Evolutionary conservation across 2,329 filamentous ascomycete genomes (phyloP).

Genomic region (Blastomyces silverae): DNA sequence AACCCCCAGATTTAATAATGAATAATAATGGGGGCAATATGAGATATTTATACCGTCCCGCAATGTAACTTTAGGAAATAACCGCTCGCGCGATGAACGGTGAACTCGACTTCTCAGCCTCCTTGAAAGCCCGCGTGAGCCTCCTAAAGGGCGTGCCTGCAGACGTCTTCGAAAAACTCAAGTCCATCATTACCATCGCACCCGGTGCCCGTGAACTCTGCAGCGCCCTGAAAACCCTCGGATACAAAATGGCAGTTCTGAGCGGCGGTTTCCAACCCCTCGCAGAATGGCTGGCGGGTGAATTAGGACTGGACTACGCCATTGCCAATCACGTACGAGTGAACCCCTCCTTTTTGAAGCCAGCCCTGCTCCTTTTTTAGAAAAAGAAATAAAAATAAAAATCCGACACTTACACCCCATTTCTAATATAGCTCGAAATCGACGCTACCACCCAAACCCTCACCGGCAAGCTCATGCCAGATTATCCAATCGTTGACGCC

Average conservation of each 20-base stretch:
- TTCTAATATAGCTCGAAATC: slow-evolving; percentile 41
- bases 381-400: too few species aligned
- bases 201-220: slow-evolving; percentile 71
- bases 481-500: slow-evolving; percentile 54
- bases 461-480: slow-evolving; percentile 51
- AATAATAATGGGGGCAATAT: neutral
- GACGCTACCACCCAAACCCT: slow-evolving; percentile 43
- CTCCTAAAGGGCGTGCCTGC: slow-evolving; percentile 74
- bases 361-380: neutral
- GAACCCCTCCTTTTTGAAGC: neutral
- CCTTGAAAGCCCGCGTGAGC: slow-evolving; percentile 70
- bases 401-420: slow-evolving; percentile 14
- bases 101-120: slow-evolving; percentile 83
- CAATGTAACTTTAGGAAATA: slow-evolving; percentile 51
- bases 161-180: slow-evolving; percentile 70
- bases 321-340: slow-evolving; percentile 69
- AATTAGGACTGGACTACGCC: slow-evolving; percentile 79
- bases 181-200: slow-evolving; percentile 69
- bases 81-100: slow-evolving; percentile 93
- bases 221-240: slow-evolving; percentile 64
- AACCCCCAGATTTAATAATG: neutral
- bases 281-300: slow-evolving; percentile 73
- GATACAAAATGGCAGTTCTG: slow-evolving; percentile 81
- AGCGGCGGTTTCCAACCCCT: slow-evolving; percentile 89
- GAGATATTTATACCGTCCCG: slow-evolving; percentile 8